phyloP scores from a whole-genome alignment of 805 yeast species.

The Candida nitratophila region DNA sequence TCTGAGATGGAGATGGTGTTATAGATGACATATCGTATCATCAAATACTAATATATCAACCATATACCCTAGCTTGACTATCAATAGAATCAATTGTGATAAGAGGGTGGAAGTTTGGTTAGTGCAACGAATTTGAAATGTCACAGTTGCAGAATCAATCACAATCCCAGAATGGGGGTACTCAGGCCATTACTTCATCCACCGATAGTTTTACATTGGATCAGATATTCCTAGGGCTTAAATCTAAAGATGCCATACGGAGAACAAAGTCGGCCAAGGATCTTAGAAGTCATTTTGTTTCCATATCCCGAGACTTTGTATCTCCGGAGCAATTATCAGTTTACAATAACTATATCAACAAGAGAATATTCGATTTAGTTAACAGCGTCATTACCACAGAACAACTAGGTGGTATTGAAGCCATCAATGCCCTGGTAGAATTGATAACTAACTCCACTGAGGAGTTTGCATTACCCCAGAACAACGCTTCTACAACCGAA shows the following conservation, averaged over 20 bases:
- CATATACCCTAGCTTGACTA: too few species aligned
- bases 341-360: slow-evolving; percentile 80
- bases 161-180: slow-evolving; percentile 1
- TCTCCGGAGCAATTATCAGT: slow-evolving; percentile 76
- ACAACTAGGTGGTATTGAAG: slow-evolving; percentile 85
- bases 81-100: too few species aligned
- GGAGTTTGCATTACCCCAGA: slow-evolving; percentile 22
- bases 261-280: slow-evolving; percentile 58
- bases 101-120: too few species aligned
- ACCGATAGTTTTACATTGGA: slow-evolving; percentile 42
- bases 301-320: slow-evolving; percentile 66
- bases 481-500: slow-evolving; percentile 36
- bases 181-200: slow-evolving; percentile 1
- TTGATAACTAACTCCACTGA: slow-evolving; percentile 61
- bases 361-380: slow-evolving; percentile 76
- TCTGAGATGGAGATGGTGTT: background rate
- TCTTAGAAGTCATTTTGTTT: slow-evolving; percentile 58
- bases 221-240: slow-evolving; percentile 46
- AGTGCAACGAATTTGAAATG: slow-evolving; percentile 2
- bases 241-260: slow-evolving; percentile 34
- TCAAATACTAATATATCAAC: too few species aligned
- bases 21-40: too few species aligned
- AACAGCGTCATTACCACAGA: slow-evolving; percentile 67
- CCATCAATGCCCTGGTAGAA: slow-evolving; percentile 81
- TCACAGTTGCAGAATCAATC: slow-evolving; percentile 9